These are phyloP conservation scores for Pseudoneurospora amorphoporcata DNA, from an alignment of 495 filamentous ascomycete genomes.

Conservation along the genomic window DNA sequence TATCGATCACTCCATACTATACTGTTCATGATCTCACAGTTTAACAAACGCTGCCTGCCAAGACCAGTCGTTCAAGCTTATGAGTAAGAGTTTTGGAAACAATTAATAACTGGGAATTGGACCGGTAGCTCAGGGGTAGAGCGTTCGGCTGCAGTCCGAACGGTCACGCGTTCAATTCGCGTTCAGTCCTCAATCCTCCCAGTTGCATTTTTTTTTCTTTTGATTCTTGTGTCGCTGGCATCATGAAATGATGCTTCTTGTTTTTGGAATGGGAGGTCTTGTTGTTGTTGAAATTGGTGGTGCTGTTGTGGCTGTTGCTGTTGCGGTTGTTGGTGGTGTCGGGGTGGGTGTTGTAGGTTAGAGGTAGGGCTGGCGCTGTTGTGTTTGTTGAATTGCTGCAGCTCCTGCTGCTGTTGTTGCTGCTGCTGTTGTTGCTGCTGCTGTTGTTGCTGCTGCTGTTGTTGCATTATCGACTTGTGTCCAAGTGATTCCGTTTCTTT, in stretches of 20 bases:
- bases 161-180: not conserved
- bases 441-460: conserved; percentile 8
- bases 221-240: not conserved
- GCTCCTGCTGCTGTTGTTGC: not conserved
- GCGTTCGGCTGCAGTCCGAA: not conserved
- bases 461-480: conserved; percentile 1
- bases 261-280: not conserved
- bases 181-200: not conserved
- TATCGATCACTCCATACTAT: too few species aligned
- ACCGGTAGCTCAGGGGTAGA: not conserved
- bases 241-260: not conserved
- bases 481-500: conserved; percentile 2
- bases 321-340: not conserved
- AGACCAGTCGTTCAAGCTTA: not conserved
- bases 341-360: not conserved
- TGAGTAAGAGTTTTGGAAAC: rapidly evolving
- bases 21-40: too few species aligned
- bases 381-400: not conserved
- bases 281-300: not conserved
- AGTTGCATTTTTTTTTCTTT: not conserved
- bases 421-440: too few species aligned
- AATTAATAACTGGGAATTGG: not conserved
- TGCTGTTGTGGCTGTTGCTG: not conserved
- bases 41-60: not conserved
- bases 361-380: not conserved